Evolutionary conservation across 2,329 filamentous ascomycete genomes (phyloP).

Genomic region (Dryadomyces sulphureus): DNA sequence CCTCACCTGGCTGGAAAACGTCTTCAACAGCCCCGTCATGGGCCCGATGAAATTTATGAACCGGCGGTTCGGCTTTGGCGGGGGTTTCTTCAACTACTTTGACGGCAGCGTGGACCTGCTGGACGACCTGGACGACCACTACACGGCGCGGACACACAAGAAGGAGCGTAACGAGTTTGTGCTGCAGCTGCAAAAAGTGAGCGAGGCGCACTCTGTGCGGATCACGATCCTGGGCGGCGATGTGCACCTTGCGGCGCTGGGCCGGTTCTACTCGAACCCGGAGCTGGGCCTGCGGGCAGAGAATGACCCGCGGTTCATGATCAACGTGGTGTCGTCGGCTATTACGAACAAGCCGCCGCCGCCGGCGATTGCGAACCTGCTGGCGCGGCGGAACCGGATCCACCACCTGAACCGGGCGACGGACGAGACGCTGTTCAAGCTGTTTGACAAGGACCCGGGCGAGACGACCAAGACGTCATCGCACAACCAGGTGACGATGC

Average conservation of each 20-base stretch:
- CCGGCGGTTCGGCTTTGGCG: constrained; percentile 74
- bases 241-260: constrained; percentile 81
- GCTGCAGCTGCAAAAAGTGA: constrained; percentile 67
- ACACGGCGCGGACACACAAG: constrained; percentile 86
- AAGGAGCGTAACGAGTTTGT: constrained; percentile 68
- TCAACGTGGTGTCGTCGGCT: constrained; percentile 83
- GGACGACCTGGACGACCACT: constrained; percentile 90
- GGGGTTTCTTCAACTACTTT: constrained; percentile 82
- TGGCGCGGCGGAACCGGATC: constrained; percentile 79
- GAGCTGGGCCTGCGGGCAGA: constrained; percentile 62
- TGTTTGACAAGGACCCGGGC: constrained; percentile 84
- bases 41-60: constrained; percentile 81
- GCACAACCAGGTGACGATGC: constrained; percentile 76
- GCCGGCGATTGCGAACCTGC: constrained; percentile 71
- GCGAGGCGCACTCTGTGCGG: constrained; percentile 74
- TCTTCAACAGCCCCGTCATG: constrained; percentile 73
- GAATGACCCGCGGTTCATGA: constrained; percentile 85
- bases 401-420: constrained; percentile 58
- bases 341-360: constrained; percentile 94
- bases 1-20: constrained; percentile 92
- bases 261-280: constrained; percentile 88
- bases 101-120: constrained; percentile 87
- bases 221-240: constrained; percentile 89
- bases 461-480: constrained; percentile 54
- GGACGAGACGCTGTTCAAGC: constrained; percentile 83